Evolutionary conservation across 208 protist genomes (phyloP), one percentile per base, ranked within the genome.

Genomic region (Willaertia magna): DNA sequence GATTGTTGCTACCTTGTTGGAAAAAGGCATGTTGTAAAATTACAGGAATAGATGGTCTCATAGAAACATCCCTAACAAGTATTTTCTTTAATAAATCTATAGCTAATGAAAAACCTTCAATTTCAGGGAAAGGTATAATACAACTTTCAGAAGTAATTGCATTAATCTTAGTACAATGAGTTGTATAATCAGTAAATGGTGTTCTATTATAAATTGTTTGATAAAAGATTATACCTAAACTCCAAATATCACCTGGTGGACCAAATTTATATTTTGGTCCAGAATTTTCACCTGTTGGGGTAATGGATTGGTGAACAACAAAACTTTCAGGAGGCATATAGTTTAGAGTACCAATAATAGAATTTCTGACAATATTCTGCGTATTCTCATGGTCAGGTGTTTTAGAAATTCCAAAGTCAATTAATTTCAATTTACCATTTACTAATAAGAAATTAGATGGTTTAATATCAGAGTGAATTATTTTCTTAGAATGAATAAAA

Each of bases 351-450:
- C 94, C 94, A 43, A 90, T 86, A 47, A 87, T 75, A 48, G 42
- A 74, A n/a, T 95, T 90, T 34, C 91, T 78, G 12, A 92, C 42
- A 61, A 95, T 91, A 55, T 92, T 92, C 1, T 16, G n/a, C 16
- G 94, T 95, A 0, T 90, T 93, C 39, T 93, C 92, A 20, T 86
- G 82, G 47, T 91, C 74, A 7, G 95, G 92, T 6, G 79, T 61
- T 59, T 94, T 92, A 0, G 94, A 94, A 85, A 96, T 96, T 48
- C 94, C 94, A 92, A 96, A 96, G 87, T 96, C 94, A 74, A 96
- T 96, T 26, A 96, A 83, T 88, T 96, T 96, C 2, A 96, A 87
- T 48, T 44, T 44, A 11, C 92, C 94, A 44, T 92, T 74, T 7
- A 96, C 91, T 0, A 91, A 87, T 0, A 96, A 86, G 85, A 96